Conservation (phyloP, 2,329 filamentous ascomycete species). For the Sarocladium kiliense region DNA sequence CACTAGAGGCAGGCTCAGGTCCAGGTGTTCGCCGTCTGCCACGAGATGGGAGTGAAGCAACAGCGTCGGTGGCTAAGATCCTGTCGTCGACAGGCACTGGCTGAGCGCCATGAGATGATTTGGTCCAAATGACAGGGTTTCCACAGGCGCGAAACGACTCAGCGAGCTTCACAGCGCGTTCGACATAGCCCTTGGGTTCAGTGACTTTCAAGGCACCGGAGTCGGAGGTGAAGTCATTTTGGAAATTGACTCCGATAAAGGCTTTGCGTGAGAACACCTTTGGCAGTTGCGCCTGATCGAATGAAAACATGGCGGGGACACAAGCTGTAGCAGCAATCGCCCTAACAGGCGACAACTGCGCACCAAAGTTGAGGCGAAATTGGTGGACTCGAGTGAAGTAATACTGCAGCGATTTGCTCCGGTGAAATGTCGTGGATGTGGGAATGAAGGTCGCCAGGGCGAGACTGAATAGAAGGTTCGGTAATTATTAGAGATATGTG, state of each 20-base stretch:
- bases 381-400: background rate
- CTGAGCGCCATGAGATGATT: conserved; percentile 36
- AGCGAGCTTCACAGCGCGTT: conserved; percentile 61
- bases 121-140: conserved; percentile 65
- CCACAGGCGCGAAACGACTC: conserved; percentile 65
- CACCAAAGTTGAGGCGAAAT: background rate
- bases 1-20: background rate
- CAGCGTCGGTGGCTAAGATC: conserved; percentile 38
- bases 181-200: conserved; percentile 59
- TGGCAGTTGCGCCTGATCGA: conserved; percentile 51
- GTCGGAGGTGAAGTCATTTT: conserved; percentile 78
- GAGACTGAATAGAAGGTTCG: background rate
- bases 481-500: background rate
- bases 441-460: background rate
- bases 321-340: background rate
- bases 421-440: background rate
- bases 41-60: conserved; percentile 14
- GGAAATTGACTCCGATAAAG: conserved; percentile 78
- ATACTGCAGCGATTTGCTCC: too few species aligned
- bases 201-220: conserved; percentile 63
- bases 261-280: conserved; percentile 59
- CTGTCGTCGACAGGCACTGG: conserved; percentile 41
- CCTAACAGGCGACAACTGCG: background rate
- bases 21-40: background rate
- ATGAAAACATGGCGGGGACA: conserved; percentile 44